A percentile compares a stretch with the other conserved stretches of the same genome.
phyloP scores from a whole-genome alignment of 129 eudicot species.

The Smallanthus sonchifolius region DNA sequence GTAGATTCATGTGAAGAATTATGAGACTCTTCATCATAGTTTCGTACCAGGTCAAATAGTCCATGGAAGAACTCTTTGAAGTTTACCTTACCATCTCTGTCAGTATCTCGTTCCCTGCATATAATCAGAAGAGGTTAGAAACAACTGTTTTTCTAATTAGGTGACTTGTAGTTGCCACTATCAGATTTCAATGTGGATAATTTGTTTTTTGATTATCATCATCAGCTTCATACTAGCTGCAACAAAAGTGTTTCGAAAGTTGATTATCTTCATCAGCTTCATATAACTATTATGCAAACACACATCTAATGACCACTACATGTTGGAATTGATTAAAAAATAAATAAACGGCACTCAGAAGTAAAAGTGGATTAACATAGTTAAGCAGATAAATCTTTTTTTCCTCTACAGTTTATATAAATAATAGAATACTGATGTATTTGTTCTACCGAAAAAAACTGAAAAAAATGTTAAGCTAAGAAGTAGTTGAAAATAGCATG shows the following conservation, averaged over 20 bases:
- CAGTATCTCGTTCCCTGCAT: slow-evolving; percentile 89
- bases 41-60: slow-evolving; percentile 81
- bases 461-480: neutral
- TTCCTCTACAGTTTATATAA: neutral
- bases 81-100: slow-evolving; percentile 85
- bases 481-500: slow-evolving; percentile 3
- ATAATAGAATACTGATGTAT: neutral
- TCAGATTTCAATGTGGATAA: no score
- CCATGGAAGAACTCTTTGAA: slow-evolving; percentile 95
- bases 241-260: no score
- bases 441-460: neutral
- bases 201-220: no score
- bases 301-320: neutral
- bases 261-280: no score
- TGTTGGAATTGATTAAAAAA: neutral
- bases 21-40: slow-evolving; percentile 71
- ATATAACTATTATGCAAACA: no score
- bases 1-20: slow-evolving; percentile 48
- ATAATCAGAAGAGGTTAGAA: neutral
- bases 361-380: neutral
- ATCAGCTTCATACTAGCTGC: no score
- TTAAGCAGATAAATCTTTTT: neutral
- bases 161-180: neutral
- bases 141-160: neutral
- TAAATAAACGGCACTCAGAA: neutral